These are phyloP conservation scores for Calycina marina DNA, from an alignment of 2,329 filamentous ascomycete genomes.

Conservation along the genomic window DNA sequence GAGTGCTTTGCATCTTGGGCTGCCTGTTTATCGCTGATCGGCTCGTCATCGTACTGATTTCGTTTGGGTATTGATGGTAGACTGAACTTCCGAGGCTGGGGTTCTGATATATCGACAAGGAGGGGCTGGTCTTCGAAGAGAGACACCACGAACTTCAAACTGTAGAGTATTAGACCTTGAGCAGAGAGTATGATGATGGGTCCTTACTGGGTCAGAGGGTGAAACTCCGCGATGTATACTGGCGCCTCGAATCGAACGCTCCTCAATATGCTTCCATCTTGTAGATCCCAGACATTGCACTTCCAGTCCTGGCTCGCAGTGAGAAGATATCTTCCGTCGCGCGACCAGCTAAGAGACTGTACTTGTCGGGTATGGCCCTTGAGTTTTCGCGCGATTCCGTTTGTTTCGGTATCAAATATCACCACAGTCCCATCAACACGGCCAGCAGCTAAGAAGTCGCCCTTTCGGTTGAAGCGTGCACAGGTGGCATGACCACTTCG, in stretches of 20 bases:
- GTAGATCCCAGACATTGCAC: constrained; percentile 86
- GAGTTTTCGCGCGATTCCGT: constrained; percentile 87
- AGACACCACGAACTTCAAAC: constrained; percentile 74
- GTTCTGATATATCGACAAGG: constrained; percentile 64
- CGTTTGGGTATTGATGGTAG: constrained; percentile 74
- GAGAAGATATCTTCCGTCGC: constrained; percentile 78
- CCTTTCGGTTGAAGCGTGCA: constrained; percentile 80
- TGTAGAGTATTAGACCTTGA: constrained; percentile 27
- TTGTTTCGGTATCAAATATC: constrained; percentile 94
- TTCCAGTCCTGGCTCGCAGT: constrained; percentile 95
- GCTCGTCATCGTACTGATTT: constrained; percentile 50
- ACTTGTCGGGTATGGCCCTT: constrained; percentile 88
- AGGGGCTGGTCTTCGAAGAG: constrained; percentile 88
- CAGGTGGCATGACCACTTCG: constrained; percentile 54
- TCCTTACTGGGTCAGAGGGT: constrained; percentile 73
- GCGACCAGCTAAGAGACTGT: constrained; percentile 89
- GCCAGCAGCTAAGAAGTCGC: constrained; percentile 88
- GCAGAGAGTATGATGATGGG: not conserved
- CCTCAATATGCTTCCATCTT: constrained; percentile 53
- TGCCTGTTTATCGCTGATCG: constrained; percentile 65
- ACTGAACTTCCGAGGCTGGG: constrained; percentile 57
- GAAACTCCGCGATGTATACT: constrained; percentile 89
- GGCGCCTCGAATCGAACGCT: constrained; percentile 86
- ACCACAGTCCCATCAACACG: constrained; percentile 89
- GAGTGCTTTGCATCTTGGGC: constrained; percentile 90